Percentiles rank a stretch among this genome's conserved stretches.
These are phyloP conservation scores for Mercurialis annua DNA, from an alignment of 345 rosid genomes.

Conservation along the genomic window DNA sequence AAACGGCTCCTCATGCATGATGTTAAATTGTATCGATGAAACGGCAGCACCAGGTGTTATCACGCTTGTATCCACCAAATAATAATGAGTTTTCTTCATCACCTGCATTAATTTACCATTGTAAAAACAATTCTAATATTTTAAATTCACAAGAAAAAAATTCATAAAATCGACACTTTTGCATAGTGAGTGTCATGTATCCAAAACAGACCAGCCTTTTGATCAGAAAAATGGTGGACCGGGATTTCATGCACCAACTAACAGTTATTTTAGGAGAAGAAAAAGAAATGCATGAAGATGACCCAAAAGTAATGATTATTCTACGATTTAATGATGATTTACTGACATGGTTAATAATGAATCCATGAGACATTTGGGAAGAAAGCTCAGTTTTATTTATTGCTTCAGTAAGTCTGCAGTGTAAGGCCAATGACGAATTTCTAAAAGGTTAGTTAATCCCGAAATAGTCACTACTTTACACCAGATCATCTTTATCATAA, in stretches of 20 bases:
- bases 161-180: constrained; percentile 10
- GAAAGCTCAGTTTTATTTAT: background rate
- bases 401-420: background rate
- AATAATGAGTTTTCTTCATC: constrained; percentile 96
- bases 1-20: constrained; percentile 78
- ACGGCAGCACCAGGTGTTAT: constrained; percentile 86
- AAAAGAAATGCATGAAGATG: background rate
- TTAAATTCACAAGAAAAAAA: background rate
- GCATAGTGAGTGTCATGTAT: background rate
- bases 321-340: background rate
- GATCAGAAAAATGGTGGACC: background rate
- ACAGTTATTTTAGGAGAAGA: background rate
- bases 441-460: background rate
- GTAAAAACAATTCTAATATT: constrained; percentile 10
- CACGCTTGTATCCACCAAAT: constrained; percentile 81
- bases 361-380: background rate
- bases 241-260: constrained; percentile 10
- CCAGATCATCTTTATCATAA: background rate
- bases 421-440: background rate
- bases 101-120: constrained; percentile 46
- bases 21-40: constrained; percentile 70
- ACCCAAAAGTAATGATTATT: background rate
- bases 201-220: background rate
- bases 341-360: background rate
- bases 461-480: background rate